phyloP scores from a whole-genome alignment of 75 land plant genomes.

The Pinus albicaulis region DNA sequence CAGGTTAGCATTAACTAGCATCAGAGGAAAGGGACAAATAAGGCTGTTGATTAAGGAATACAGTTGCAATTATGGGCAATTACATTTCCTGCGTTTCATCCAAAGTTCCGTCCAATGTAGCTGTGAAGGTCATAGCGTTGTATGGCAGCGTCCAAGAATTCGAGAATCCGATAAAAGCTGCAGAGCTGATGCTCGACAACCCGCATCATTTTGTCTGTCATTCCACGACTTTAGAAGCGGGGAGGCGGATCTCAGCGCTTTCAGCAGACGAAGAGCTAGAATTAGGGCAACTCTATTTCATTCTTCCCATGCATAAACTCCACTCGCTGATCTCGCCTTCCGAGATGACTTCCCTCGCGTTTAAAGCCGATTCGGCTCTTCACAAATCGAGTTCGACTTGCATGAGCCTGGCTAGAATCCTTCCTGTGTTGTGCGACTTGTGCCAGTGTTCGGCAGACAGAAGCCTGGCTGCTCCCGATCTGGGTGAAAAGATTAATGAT shows the following conservation, averaged over 20 bases:
- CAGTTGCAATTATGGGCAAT: background rate
- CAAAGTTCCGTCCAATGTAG: background rate
- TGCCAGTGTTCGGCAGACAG: no score
- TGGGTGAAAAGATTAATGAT: no score
- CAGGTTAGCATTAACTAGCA: no score
- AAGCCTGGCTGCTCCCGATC: no score
- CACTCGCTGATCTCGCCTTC: background rate
- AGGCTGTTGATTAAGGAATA: no score
- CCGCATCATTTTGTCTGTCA: slow-evolving; percentile 15
- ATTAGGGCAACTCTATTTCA: background rate
- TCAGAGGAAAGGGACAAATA: no score
- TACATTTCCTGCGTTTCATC: slow-evolving; percentile 2
- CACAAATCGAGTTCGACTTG: no score
- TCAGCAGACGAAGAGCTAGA: slow-evolving; percentile 11
- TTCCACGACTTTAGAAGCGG: background rate
- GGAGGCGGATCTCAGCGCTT: background rate
- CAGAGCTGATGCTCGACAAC: slow-evolving; percentile 10
- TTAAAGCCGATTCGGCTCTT: no score
- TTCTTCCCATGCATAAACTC: slow-evolving; percentile 10
- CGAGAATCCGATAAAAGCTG: slow-evolving; percentile 1
- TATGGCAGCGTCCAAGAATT: slow-evolving; percentile 12
- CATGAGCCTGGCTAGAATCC: no score
- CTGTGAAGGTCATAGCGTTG: background rate
- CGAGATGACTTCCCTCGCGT: background rate
- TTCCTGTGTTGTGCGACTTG: no score